Percentiles rank a stretch among this genome's conserved stretches.
Conservation (phyloP, 768 basidiomycete genomes). For the Suillus plorans region DNA sequence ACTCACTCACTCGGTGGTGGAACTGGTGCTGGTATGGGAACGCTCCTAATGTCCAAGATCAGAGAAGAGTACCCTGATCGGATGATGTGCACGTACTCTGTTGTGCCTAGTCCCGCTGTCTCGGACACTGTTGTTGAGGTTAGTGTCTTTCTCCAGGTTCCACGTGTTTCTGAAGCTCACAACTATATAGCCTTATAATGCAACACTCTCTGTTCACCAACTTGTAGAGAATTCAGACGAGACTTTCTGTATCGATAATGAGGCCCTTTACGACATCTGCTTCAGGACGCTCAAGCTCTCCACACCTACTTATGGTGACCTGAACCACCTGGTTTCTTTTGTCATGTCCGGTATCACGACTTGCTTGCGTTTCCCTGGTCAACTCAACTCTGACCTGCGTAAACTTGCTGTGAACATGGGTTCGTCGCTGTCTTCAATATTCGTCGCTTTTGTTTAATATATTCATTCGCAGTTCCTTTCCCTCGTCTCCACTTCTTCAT, state of each 20-base stretch:
- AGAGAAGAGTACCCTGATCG: conserved; percentile 98
- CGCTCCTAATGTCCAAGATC: conserved; percentile 97
- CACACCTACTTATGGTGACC: conserved; percentile 94
- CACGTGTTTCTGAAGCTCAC: not conserved
- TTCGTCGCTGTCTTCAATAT: conserved; percentile 33
- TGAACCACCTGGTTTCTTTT: conserved; percentile 96
- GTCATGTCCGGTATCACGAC: conserved; percentile 99
- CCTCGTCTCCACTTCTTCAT: conserved; percentile 99
- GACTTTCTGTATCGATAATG: conserved; percentile 99
- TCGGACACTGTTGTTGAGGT: conserved; percentile 99
- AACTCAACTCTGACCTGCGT: conserved; percentile 97
- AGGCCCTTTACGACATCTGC: conserved; percentile 98
- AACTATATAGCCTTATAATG: conserved; percentile 86
- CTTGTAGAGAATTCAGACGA: conserved; percentile 99
- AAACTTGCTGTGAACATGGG: conserved; percentile 99
- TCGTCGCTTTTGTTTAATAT: not conserved
- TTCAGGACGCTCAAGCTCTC: conserved; percentile 96
- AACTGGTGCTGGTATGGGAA: conserved; percentile 99
- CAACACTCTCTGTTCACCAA: conserved; percentile 97
- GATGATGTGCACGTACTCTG: conserved; percentile 99
- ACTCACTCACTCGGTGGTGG: conserved; percentile 99
- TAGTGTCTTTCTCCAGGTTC: conserved; percentile 11
- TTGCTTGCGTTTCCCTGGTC: conserved; percentile 99
- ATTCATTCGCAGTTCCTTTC: conserved; percentile 73
- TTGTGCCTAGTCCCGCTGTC: conserved; percentile 95